These are phyloP conservation scores for Thermochaetoides thermophila DNA, from an alignment of 495 filamentous ascomycete genomes.

Conservation along the genomic window DNA sequence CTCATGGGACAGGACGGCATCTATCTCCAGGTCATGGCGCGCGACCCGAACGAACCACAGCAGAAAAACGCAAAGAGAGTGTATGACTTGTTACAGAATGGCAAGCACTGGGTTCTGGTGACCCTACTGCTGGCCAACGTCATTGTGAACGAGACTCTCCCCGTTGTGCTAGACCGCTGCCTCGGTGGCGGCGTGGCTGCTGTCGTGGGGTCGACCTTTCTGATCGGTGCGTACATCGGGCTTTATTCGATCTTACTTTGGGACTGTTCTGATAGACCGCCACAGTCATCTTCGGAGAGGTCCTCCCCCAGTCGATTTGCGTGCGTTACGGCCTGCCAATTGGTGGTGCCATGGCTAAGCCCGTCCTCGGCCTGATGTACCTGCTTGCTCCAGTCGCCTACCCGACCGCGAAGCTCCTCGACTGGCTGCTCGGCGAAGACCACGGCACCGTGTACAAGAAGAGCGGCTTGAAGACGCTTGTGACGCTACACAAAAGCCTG, in stretches of 20 bases:
- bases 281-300: conserved; percentile 89
- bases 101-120: conserved; percentile 98
- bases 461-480: conserved; percentile 62
- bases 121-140: conserved; percentile 90
- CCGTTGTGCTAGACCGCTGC: conserved; percentile 85
- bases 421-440: conserved; percentile 75
- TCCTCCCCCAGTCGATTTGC: conserved; percentile 90
- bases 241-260: too few species aligned
- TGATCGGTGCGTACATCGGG: conserved; percentile 56
- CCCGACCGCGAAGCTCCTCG: conserved; percentile 81
- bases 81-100: conserved; percentile 61
- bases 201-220: conserved; percentile 75
- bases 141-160: conserved; percentile 94
- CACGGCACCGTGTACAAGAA: conserved; percentile 95
- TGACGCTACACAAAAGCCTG: conserved; percentile 82
- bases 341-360: conserved; percentile 83
- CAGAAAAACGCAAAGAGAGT: conserved; percentile 72
- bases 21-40: conserved; percentile 92
- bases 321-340: conserved; percentile 96
- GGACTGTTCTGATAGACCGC: too few species aligned
- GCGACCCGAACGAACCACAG: conserved; percentile 52
- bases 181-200: conserved; percentile 92
- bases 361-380: conserved; percentile 84
- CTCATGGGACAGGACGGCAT: conserved; percentile 87
- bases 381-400: conserved; percentile 73